These are phyloP conservation scores for Camellia granthamiana DNA, from an alignment of 148 eudicot genomes.

Conservation along the genomic window DNA sequence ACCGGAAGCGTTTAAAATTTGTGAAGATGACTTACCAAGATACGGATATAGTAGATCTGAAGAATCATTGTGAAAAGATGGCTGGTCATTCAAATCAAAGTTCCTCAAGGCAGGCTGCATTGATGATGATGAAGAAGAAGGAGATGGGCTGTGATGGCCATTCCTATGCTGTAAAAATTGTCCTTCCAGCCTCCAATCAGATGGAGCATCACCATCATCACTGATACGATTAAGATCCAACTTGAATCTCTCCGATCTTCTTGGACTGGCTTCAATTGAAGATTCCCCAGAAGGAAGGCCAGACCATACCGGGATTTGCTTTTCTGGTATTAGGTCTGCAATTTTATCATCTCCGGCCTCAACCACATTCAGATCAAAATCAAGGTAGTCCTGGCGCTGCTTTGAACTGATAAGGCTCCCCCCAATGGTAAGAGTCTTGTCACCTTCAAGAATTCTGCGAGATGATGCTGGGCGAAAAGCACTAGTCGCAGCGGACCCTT, in stretches of 20 bases:
- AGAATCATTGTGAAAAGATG: constrained; percentile 37
- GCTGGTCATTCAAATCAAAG: constrained; percentile 79
- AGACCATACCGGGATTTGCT: constrained; percentile 26
- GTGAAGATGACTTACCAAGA: constrained; percentile 39
- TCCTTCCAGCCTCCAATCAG: constrained; percentile 45
- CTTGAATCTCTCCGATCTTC: constrained; percentile 43
- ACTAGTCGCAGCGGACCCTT: constrained; percentile 94
- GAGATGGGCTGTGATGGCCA: constrained; percentile 45
- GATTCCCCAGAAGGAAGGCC: constrained; percentile 46
- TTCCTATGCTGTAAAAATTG: constrained; percentile 26
- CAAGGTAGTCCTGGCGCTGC: constrained; percentile 47
- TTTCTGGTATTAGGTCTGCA: constrained; percentile 22
- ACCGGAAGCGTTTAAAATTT: constrained; percentile 30
- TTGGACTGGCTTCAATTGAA: constrained; percentile 42
- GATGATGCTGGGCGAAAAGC: constrained; percentile 80
- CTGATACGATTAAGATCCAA: constrained; percentile 71
- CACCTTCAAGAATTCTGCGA: constrained; percentile 50
- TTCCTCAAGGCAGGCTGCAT: constrained; percentile 59
- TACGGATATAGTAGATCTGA: constrained; percentile 29
- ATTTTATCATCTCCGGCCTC: constrained; percentile 51
- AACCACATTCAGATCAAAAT: constrained; percentile 74
- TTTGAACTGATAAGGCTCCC: constrained; percentile 53
- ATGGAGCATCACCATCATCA: constrained; percentile 56
- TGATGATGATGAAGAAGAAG: constrained; percentile 65
- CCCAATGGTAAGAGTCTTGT: constrained; percentile 36